A percentile compares a stretch with the other conserved stretches of the same genome.
phyloP scores from a whole-genome alignment of 164 flowering plant species.

The Hamamelis virginiana region DNA sequence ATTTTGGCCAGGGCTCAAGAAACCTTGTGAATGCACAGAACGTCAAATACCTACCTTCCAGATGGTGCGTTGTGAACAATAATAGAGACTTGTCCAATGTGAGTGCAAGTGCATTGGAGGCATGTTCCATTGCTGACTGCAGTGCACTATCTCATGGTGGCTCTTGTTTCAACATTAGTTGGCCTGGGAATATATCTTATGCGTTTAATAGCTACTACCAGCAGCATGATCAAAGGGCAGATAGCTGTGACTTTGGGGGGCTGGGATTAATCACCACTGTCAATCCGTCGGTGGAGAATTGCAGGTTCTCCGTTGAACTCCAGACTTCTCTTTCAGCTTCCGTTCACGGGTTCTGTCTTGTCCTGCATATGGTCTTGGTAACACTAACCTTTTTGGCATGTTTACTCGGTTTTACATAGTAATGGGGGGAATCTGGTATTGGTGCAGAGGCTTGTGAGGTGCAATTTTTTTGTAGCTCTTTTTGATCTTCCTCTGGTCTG shows the following conservation, averaged over 20 bases:
- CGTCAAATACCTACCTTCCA: conserved; percentile 69
- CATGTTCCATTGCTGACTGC: conserved; percentile 75
- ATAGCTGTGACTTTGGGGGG: conserved; percentile 83
- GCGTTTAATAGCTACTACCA: conserved; percentile 90
- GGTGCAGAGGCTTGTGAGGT: conserved; percentile 5
- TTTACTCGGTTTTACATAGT: conserved; percentile 9
- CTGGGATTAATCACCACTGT: conserved; percentile 84
- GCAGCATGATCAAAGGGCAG: conserved; percentile 67
- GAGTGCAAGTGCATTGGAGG: conserved; percentile 45
- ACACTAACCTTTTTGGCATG: conserved; percentile 9
- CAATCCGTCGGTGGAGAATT: conserved; percentile 71
- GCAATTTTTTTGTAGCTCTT: neutral
- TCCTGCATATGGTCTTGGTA: conserved; percentile 24
- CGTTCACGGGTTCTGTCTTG: conserved; percentile 2
- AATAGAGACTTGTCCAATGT: conserved; percentile 65
- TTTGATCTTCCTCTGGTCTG: neutral
- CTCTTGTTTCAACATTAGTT: conserved; percentile 73
- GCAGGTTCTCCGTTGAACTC: conserved; percentile 67
- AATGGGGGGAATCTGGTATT: conserved; percentile 5
- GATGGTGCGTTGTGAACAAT: conserved; percentile 89
- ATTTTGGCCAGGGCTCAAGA: conserved; percentile 52
- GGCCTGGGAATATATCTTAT: conserved; percentile 86
- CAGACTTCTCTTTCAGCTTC: conserved; percentile 44
- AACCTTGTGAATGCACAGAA: conserved; percentile 60
- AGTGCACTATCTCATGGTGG: conserved; percentile 69